Conservation (phyloP, 805 yeast genomes). For the Kregervanrija fluxuum region DNA sequence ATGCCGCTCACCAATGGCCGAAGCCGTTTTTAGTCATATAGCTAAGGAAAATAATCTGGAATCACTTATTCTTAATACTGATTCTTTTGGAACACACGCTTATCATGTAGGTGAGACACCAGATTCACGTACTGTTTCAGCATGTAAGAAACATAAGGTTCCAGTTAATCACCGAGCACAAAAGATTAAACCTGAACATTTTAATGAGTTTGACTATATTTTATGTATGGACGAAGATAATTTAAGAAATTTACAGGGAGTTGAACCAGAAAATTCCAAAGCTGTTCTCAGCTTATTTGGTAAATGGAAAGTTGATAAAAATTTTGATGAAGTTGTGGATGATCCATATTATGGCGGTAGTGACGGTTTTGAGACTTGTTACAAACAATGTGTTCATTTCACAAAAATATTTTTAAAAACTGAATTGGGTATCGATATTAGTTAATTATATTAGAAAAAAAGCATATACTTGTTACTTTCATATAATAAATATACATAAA, state of each 20-base stretch:
- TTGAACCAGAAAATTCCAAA: conserved; percentile 44
- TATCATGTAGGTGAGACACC: conserved; percentile 82
- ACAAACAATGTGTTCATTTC: conserved; percentile 67
- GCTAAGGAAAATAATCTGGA: conserved; percentile 45
- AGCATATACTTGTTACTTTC: neutral
- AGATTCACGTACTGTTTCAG: conserved; percentile 62
- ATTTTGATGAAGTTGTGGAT: conserved; percentile 53
- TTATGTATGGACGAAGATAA: conserved; percentile 69
- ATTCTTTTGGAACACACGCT: conserved; percentile 84
- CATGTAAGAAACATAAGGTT: conserved; percentile 65
- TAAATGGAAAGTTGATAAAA: conserved; percentile 56
- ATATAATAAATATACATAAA: conserved; percentile 4
- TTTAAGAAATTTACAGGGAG: conserved; percentile 39
- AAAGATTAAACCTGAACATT: conserved; percentile 46
- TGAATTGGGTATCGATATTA: conserved; percentile 26
- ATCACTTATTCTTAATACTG: conserved; percentile 47
- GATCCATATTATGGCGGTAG: conserved; percentile 93
- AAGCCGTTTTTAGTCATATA: conserved; percentile 71
- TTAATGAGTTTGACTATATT: conserved; percentile 55
- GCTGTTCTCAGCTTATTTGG: conserved; percentile 66
- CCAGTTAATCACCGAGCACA: conserved; percentile 74
- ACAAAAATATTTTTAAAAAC: conserved; percentile 58
- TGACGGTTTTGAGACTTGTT: conserved; percentile 76
- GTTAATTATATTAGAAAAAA: too few relatives aligned
- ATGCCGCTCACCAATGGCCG: conserved; percentile 98